phyloP scores from a whole-genome alignment of 2,329 filamentous ascomycete genomes.

The Aspergillus caelatus region DNA sequence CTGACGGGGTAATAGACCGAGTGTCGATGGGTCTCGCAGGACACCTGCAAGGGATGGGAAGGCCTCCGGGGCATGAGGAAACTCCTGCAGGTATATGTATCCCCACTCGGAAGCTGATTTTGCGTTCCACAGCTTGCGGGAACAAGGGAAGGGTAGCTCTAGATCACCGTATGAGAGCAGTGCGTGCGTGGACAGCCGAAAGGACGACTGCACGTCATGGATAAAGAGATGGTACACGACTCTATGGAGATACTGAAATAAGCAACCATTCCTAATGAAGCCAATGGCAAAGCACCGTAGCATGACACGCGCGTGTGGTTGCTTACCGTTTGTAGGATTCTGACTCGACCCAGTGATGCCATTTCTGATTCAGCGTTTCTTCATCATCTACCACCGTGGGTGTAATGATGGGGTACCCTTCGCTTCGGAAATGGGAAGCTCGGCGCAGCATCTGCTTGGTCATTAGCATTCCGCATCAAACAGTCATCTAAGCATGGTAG shows the following conservation, averaged over 20 bases:
- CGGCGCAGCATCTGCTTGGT: conserved; percentile 54
- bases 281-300: not conserved
- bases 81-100: conserved; percentile 52
- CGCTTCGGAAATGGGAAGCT: conserved; percentile 61
- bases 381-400: conserved; percentile 60
- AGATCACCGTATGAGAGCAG: conserved; percentile 71
- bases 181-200: conserved; percentile 66
- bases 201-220: conserved; percentile 68
- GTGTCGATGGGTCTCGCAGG: conserved; percentile 49
- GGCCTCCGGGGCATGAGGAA: conserved; percentile 28
- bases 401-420: conserved; percentile 55
- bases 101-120: conserved; percentile 68
- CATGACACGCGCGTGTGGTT: not conserved
- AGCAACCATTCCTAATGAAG: not conserved
- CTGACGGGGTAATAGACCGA: not conserved
- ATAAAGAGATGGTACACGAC: conserved; percentile 68
- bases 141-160: conserved; percentile 65
- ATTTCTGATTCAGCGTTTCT: conserved; percentile 63
- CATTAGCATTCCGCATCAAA: not conserved
- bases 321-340: conserved; percentile 67
- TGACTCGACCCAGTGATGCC: conserved; percentile 64
- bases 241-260: conserved; percentile 11
- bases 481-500: too few species aligned
- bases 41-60: conserved; percentile 50
- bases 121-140: conserved; percentile 67